Evolutionary conservation across 208 protist species (phyloP), one percentile per base, ranked within the genome.

Genomic region (Leishmania mexicana): DNA sequence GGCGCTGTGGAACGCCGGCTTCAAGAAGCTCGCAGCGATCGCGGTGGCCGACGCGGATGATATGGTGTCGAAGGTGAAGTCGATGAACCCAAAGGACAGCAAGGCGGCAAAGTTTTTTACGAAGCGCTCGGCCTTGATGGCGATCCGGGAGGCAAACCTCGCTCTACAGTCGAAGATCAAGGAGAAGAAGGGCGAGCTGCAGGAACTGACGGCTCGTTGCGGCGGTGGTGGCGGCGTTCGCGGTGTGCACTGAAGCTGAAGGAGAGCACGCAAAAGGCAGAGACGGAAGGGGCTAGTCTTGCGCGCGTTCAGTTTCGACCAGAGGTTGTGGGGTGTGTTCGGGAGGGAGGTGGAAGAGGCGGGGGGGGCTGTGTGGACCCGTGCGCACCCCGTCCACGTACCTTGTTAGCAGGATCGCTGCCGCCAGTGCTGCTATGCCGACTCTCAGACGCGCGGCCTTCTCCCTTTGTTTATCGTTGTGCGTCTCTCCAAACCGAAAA

Each of bases 1-100:
- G n/a, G 90, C 90, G 49, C 78, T 98, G 84, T 97, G 92, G 91
- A 88, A 89, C 45, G 93, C 94, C 8, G 96, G 96, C 15, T 97
- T 93, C 77, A 88, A 86, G 53, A 85, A 85, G 45, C 78, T 93
- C 5, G 68, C 85, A 2, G 21, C 53, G 8, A 89, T 97, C 49
- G 95, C 92, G 17, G 83, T 84, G 3, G 86, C 84, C 42, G 92
- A 89, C 60, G 88, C 92, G 3, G 88, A 88, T 38, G 93, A 94
- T 51, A 86, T 97, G 79, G 83, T 96, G 53, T 70, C 80, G 15
- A 83, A 84, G 31, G 93, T 97, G 71, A 94, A 94, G 86, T 72
- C 31, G 62, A 82, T 81, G 51, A 95, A 92, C 75, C 71, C 83
- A 19, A 62, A 85, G 3, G 93, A 95, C 17, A 94, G 76, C 72